These are phyloP conservation scores for Neurospora intermedia DNA, from an alignment of 495 filamentous ascomycete species.

Conservation along the genomic window DNA sequence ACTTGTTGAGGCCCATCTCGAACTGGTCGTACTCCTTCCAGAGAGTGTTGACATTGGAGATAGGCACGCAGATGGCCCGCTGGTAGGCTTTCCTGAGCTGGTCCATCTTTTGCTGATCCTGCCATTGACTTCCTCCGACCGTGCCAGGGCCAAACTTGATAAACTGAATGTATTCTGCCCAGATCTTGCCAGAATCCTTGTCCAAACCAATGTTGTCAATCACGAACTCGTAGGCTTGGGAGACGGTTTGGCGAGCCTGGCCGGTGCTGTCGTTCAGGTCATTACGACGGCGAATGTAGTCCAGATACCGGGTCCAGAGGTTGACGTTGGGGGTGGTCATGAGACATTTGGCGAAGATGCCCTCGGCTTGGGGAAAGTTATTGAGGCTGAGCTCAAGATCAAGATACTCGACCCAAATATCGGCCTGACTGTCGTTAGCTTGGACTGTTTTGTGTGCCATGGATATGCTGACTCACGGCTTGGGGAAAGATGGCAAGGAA, in stretches of 20 bases:
- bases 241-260: conserved; percentile 61
- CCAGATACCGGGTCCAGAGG: conserved; percentile 87
- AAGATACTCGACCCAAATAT: conserved; percentile 76
- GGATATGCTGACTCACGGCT: conserved; percentile 54
- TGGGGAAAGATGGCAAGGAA: conserved; percentile 82
- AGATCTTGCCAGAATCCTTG: conserved; percentile 80
- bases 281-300: conserved; percentile 86
- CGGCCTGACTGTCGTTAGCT: conserved; percentile 51
- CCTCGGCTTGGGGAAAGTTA: conserved; percentile 64
- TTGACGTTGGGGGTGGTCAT: conserved; percentile 63
- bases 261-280: conserved; percentile 75
- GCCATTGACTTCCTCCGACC: conserved; percentile 78
- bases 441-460: not conserved
- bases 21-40: conserved; percentile 98
- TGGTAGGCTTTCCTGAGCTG: conserved; percentile 82
- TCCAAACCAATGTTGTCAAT: conserved; percentile 84
- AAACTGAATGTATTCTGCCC: conserved; percentile 89
- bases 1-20: conserved; percentile 84
- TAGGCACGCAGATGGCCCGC: conserved; percentile 74
- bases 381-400: conserved; percentile 80
- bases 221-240: conserved; percentile 81
- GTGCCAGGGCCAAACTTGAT: conserved; percentile 75
- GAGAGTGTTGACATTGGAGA: conserved; percentile 61
- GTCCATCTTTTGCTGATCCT: conserved; percentile 97
- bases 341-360: conserved; percentile 68